phyloP scores from a whole-genome alignment of 768 basidiomycete species.

The Hemileccinum impolitum region DNA sequence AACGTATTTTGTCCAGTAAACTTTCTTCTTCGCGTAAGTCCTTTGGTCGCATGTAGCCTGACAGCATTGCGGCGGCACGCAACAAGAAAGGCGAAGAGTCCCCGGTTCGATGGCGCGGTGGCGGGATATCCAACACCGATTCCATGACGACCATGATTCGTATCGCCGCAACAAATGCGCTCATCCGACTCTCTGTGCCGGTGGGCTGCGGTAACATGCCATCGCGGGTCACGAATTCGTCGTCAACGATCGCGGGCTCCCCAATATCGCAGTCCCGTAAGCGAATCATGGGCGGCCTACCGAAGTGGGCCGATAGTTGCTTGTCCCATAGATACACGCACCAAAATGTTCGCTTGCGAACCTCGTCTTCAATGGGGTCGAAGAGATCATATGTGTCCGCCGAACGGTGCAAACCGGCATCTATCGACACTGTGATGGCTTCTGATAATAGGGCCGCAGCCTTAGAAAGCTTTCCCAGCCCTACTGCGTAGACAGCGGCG shows the following conservation, averaged over 20 bases:
- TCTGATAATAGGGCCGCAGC: slow-evolving; percentile 85
- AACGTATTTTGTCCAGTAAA: slow-evolving; percentile 75
- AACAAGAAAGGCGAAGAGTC: slow-evolving; percentile 75
- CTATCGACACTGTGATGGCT: slow-evolving; percentile 82
- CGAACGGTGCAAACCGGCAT: slow-evolving; percentile 85
- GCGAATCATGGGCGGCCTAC: slow-evolving; percentile 82
- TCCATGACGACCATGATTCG: slow-evolving; percentile 87
- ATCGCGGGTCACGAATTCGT: slow-evolving; percentile 83
- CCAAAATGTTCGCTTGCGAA: slow-evolving; percentile 95
- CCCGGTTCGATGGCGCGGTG: slow-evolving; percentile 52
- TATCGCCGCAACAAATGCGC: slow-evolving; percentile 73
- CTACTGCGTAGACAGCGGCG: slow-evolving; percentile 91
- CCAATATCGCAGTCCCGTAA: slow-evolving; percentile 89
- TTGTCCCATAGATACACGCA: slow-evolving; percentile 97
- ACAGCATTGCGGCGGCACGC: slow-evolving; percentile 66
- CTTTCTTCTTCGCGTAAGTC: slow-evolving; percentile 78
- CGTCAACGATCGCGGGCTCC: slow-evolving; percentile 82
- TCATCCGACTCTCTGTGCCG: slow-evolving; percentile 72
- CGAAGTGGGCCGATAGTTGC: slow-evolving; percentile 85
- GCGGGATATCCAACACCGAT: slow-evolving; percentile 80
- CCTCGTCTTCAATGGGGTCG: slow-evolving; percentile 85
- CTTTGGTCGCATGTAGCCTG: slow-evolving; percentile 56
- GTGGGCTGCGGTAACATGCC: slow-evolving; percentile 61
- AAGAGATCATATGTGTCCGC: slow-evolving; percentile 85
- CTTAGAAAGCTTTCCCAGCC: slow-evolving; percentile 83